Percentiles rank a stretch among this genome's conserved stretches.
phyloP scores from a whole-genome alignment of 805 yeast species.

The Zygosaccharomyces gambellarensis region DNA sequence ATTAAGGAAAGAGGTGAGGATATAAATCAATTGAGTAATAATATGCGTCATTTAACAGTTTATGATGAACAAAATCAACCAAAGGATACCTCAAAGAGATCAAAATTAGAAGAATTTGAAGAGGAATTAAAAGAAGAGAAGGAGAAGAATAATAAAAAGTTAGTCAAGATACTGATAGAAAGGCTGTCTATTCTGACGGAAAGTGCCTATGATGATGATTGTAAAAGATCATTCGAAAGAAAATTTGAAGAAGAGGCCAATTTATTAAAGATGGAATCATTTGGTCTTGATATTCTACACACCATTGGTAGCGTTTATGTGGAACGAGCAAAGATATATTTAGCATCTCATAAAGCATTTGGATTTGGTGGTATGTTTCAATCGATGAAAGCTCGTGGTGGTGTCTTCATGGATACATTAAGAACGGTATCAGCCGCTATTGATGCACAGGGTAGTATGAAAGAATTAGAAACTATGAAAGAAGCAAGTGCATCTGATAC shows the following conservation, averaged over 20 bases:
- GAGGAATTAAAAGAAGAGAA: conserved; percentile 69
- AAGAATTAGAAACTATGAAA: conserved; percentile 65
- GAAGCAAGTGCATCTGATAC: conserved; percentile 41
- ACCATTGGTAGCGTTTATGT: conserved; percentile 66
- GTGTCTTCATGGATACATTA: conserved; percentile 66
- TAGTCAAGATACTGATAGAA: conserved; percentile 54
- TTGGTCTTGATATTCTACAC: conserved; percentile 77
- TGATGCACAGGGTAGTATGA: conserved; percentile 76
- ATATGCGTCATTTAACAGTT: conserved; percentile 8
- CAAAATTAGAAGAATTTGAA: conserved; percentile 58
- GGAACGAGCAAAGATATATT: conserved; percentile 57
- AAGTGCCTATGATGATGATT: conserved; percentile 58
- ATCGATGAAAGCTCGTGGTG: conserved; percentile 67
- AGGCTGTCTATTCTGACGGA: conserved; percentile 54
- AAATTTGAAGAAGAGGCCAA: conserved; percentile 81
- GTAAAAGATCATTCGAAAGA: conserved; percentile 55
- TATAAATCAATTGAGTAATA: conserved; percentile 2
- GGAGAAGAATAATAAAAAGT: conserved; percentile 56
- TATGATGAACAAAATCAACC: conserved; percentile 26
- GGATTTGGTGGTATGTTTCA: conserved; percentile 72
- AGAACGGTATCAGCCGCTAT: conserved; percentile 66
- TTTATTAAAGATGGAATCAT: conserved; percentile 71
- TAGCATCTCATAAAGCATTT: conserved; percentile 58
- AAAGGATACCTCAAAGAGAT: conserved; percentile 38
- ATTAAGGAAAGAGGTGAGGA: conserved; percentile 5